Conservation (phyloP, 2,329 filamentous ascomycete species). For the Botrytis fabae region DNA sequence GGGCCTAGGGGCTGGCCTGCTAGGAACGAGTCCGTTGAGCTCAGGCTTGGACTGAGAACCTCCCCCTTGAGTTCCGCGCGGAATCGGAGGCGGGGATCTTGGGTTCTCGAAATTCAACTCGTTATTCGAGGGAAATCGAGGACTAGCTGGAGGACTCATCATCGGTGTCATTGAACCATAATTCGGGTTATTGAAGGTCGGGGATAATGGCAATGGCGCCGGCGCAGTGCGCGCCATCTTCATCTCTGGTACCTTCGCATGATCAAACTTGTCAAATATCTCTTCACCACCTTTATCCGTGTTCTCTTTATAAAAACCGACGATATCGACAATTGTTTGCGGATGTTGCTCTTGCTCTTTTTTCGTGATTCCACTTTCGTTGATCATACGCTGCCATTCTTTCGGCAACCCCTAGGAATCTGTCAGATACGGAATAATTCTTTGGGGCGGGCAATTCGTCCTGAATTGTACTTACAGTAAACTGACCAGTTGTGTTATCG, state of each 20-base stretch:
- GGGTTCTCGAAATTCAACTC: constrained; percentile 98
- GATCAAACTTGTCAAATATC: constrained; percentile 94
- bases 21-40: constrained; percentile 67
- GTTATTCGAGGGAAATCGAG: constrained; percentile 84
- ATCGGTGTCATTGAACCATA: constrained; percentile 53
- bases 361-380: constrained; percentile 93
- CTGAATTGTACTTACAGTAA: constrained; percentile 62
- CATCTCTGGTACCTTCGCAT: constrained; percentile 65
- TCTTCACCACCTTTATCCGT: constrained; percentile 73
- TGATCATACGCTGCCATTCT: constrained; percentile 95
- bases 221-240: constrained; percentile 43
- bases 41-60: constrained; percentile 49
- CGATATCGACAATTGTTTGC: constrained; percentile 91
- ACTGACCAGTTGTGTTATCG: constrained; percentile 93
- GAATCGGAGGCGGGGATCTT: constrained; percentile 86
- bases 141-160: constrained; percentile 74
- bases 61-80: constrained; percentile 46
- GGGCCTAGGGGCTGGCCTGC: constrained; percentile 83
- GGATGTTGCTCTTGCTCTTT: constrained; percentile 95
- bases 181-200: constrained; percentile 53
- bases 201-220: constrained; percentile 33
- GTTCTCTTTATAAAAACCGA: constrained; percentile 96
- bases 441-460: background rate
- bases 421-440: constrained; percentile 5
- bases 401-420: constrained; percentile 77